These are phyloP conservation scores for Cylindrotheca closterium DNA, from an alignment of 108 stramenopile genomes.

Conservation along the genomic window DNA sequence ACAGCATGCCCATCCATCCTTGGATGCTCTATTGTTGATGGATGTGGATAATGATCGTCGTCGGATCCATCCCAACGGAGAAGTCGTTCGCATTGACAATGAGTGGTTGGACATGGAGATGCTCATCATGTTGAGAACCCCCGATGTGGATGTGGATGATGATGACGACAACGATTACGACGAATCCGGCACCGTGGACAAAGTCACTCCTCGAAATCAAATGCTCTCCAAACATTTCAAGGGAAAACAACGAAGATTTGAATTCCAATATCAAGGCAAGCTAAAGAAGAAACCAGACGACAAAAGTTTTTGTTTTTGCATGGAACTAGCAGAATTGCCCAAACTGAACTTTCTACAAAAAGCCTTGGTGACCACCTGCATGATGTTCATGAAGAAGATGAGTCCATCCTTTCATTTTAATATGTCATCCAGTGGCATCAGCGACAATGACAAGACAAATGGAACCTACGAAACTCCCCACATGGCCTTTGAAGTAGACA, in stretches of 20 bases:
- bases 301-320: constrained; percentile 59
- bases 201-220: not conserved
- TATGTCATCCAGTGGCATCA: constrained; percentile 2
- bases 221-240: constrained; percentile 39
- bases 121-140: constrained; percentile 81
- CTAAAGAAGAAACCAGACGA: constrained; percentile 67
- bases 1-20: constrained; percentile 19
- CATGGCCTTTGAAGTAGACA: constrained; percentile 67
- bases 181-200: not conserved
- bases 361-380: constrained; percentile 60
- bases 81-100: constrained; percentile 37
- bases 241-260: constrained; percentile 81
- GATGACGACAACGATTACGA: too few relatives aligned
- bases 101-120: constrained; percentile 82
- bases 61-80: constrained; percentile 46
- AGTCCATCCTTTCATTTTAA: constrained; percentile 38
- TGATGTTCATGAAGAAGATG: constrained; percentile 74
- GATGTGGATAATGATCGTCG: constrained; percentile 37
- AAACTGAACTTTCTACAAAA: constrained; percentile 76
- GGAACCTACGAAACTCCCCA: constrained; percentile 50
- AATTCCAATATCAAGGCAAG: constrained; percentile 81
- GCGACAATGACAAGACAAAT: not conserved
- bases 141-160: constrained; percentile 80
- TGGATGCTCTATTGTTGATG: constrained; percentile 39
- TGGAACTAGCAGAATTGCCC: constrained; percentile 61